Percentiles rank a stretch among this genome's conserved stretches.
These are phyloP conservation scores for Coemansia sp. DNA, from an alignment of 192 early-diverging fungal species.

Conservation along the genomic window DNA sequence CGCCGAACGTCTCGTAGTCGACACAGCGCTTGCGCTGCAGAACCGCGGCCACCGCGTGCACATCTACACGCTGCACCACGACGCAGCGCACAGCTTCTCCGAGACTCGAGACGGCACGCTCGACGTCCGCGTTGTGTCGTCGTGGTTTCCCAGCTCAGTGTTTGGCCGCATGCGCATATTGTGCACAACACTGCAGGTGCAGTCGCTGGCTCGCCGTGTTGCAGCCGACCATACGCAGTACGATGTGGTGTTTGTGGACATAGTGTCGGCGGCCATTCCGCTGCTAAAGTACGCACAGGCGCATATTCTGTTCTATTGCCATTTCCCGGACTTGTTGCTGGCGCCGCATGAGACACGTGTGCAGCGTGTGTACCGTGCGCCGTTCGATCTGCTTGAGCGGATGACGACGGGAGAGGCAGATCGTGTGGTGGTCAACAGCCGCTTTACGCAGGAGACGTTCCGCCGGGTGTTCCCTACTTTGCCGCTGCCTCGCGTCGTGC, in stretches of 20 bases:
- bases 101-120: conserved; percentile 89
- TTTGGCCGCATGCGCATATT: conserved; percentile 73
- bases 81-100: conserved; percentile 81
- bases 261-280: conserved; percentile 83
- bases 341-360: conserved; percentile 60
- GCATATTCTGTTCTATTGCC: conserved; percentile 92
- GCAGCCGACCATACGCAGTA: conserved; percentile 48
- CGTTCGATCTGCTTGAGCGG: conserved; percentile 84
- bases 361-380: conserved; percentile 72
- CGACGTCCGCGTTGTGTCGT: conserved; percentile 66
- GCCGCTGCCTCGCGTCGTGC: conserved; percentile 67
- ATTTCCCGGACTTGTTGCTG: conserved; percentile 88
- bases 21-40: conserved; percentile 81
- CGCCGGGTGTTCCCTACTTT: conserved; percentile 67
- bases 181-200: conserved; percentile 76
- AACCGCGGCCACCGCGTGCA: conserved; percentile 71
- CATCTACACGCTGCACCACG: conserved; percentile 91
- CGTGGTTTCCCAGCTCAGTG: conserved; percentile 68
- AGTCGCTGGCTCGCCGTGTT: conserved; percentile 63
- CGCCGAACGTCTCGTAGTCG: conserved; percentile 91
- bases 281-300: conserved; percentile 65
- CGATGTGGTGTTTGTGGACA: conserved; percentile 85
- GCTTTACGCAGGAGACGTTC: conserved; percentile 79
- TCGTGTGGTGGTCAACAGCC: conserved; percentile 87
- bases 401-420: conserved; percentile 84